A percentile compares a stretch with the other conserved stretches of the same genome.
phyloP scores from a whole-genome alignment of 1,284 basidiomycete genomes.

The Cutaneotrichosporon cyanovorans region DNA sequence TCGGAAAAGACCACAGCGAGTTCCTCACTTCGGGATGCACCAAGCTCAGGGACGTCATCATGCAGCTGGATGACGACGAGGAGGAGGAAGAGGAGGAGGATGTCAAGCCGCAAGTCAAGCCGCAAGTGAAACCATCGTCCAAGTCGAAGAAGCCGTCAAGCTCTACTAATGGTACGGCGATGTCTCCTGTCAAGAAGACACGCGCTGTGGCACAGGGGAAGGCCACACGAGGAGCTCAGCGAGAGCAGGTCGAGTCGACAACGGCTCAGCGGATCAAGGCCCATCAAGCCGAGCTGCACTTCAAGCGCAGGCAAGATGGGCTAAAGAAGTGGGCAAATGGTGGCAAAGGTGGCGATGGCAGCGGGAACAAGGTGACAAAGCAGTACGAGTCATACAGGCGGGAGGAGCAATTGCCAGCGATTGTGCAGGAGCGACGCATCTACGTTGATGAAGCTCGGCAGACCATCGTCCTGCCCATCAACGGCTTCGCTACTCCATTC shows the following conservation, averaged over 20 bases:
- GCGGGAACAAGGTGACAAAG: constrained; percentile 73
- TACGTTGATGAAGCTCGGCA: constrained; percentile 83
- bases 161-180: constrained; percentile 43
- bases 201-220: constrained; percentile 64
- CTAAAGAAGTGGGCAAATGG: constrained; percentile 67
- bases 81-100: constrained; percentile 48
- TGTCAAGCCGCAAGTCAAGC: constrained; percentile 46
- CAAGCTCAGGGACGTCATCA: constrained; percentile 74
- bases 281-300: constrained; percentile 82
- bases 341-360: constrained; percentile 64
- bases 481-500: constrained; percentile 94
- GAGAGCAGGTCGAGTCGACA: constrained; percentile 70
- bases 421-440: constrained; percentile 74
- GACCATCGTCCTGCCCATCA: constrained; percentile 83
- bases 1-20: constrained; percentile 61
- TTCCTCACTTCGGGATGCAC: constrained; percentile 79
- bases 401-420: constrained; percentile 76
- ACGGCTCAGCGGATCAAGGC: constrained; percentile 63
- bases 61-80: constrained; percentile 57
- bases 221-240: constrained; percentile 58
- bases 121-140: constrained; percentile 36
- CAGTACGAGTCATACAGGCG: constrained; percentile 96
- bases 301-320: constrained; percentile 70
- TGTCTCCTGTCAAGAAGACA: constrained; percentile 32
- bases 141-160: constrained; percentile 55